These are phyloP conservation scores for Phytophthora melonis DNA, from an alignment of 352 stramenopile genomes.

Conservation along the genomic window DNA sequence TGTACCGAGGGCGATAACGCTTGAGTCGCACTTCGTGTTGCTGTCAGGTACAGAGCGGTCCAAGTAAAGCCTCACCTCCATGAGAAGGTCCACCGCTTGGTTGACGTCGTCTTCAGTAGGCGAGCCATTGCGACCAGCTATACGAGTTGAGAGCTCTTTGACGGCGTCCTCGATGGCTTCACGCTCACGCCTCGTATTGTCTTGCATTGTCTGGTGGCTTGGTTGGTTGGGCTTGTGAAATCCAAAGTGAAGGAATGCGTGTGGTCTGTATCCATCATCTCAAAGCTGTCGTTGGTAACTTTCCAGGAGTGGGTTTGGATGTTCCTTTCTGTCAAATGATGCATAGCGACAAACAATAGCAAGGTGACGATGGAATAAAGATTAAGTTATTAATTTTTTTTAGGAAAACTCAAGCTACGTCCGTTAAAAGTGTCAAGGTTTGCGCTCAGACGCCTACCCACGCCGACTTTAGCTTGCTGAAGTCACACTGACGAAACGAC, in stretches of 20 bases:
- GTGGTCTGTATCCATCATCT: neutral
- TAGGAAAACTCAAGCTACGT: neutral
- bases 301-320: neutral
- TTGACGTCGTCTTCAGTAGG: conserved; percentile 17
- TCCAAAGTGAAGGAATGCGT: no score
- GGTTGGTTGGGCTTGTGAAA: no score
- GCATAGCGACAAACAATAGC: no score
- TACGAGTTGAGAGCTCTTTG: neutral
- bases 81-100: conserved; percentile 3
- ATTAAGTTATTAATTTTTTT: no score
- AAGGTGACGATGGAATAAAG: no score
- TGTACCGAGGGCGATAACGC: conserved; percentile 21
- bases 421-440: no score
- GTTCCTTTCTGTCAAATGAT: no score
- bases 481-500: neutral
- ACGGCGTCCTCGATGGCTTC: neutral
- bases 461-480: neutral
- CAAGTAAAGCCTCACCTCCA: conserved; percentile 20
- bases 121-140: neutral
- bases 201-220: no score
- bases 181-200: no score
- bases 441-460: no score
- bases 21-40: neutral
- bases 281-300: neutral
- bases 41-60: neutral